Evolutionary conservation across 2,329 filamentous ascomycete species (phyloP).

Genomic region (Triangularia setosa): DNA sequence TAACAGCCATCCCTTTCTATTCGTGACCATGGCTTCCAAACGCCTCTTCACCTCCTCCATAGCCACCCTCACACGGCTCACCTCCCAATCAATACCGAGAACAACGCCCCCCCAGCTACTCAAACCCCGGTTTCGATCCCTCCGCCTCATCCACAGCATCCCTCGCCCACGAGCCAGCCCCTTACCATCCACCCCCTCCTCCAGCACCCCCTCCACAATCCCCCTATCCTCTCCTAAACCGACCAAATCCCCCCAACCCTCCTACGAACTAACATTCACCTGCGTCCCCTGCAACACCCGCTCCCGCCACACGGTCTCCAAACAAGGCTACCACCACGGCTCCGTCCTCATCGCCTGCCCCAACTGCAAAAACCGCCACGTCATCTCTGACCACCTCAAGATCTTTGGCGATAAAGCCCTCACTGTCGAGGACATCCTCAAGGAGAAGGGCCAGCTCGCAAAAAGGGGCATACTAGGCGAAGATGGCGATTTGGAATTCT

Average conservation of each 20-base stretch:
- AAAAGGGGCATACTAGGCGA: conserved; percentile 67
- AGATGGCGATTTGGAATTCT: conserved; percentile 89
- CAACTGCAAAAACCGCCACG: conserved; percentile 76
- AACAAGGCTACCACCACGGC: conserved; percentile 91
- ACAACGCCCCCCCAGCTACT: not conserved
- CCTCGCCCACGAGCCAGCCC: conserved; percentile 29
- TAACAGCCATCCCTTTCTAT: not conserved
- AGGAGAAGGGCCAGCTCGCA: conserved; percentile 69
- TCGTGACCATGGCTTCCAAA: conserved; percentile 17
- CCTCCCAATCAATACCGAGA: not conserved
- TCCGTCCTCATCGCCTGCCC: conserved; percentile 88
- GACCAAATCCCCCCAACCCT: conserved; percentile 47
- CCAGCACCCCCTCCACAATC: conserved; percentile 38
- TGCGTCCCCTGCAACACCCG: conserved; percentile 79
- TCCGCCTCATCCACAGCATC: conserved; percentile 28
- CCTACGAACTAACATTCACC: conserved; percentile 88
- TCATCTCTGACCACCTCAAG: conserved; percentile 84
- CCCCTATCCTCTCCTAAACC: conserved; percentile 3
- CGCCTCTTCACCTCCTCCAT: conserved; percentile 9
- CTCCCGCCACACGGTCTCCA: conserved; percentile 81
- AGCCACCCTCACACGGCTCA: not conserved
- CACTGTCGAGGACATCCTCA: conserved; percentile 74
- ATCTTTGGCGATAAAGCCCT: conserved; percentile 70
- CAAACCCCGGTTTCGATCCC: not conserved
- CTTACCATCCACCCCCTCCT: conserved; percentile 30